Evolutionary conservation across 2,329 filamentous ascomycete genomes (phyloP).

Genomic region (Pyricularia sp.): DNA sequence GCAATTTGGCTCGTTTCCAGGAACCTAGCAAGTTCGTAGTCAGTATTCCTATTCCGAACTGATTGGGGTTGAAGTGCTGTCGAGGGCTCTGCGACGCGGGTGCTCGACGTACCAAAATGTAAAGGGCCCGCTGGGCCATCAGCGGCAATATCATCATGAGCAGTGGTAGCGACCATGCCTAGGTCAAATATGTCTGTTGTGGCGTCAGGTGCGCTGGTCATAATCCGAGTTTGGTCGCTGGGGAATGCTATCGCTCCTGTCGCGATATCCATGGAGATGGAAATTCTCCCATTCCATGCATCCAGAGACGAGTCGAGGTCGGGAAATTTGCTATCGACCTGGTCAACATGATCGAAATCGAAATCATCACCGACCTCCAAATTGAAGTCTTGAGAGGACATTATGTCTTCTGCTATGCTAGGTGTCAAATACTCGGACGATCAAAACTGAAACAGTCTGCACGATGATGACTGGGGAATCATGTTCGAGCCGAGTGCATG

Average conservation of each 20-base stretch:
- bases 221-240: neutral
- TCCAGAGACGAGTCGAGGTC: neutral
- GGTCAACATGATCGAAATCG: neutral
- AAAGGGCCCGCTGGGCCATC: neutral
- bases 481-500: neutral
- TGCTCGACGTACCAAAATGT: neutral
- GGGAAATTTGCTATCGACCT: neutral
- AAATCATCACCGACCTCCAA: neutral
- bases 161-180: neutral
- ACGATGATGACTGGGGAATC: neutral
- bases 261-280: neutral
- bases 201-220: neutral
- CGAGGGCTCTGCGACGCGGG: neutral
- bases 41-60: neutral
- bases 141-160: neutral
- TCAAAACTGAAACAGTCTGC: neutral
- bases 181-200: neutral
- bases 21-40: neutral
- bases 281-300: neutral
- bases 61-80: neutral
- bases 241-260: neutral
- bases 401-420: neutral
- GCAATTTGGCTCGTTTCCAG: neutral
- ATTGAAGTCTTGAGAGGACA: neutral
- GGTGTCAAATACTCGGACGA: neutral